Base-by-base conservation (phyloP, 352 stramenopile species). In the Globisporangium cystogenes region DNA sequence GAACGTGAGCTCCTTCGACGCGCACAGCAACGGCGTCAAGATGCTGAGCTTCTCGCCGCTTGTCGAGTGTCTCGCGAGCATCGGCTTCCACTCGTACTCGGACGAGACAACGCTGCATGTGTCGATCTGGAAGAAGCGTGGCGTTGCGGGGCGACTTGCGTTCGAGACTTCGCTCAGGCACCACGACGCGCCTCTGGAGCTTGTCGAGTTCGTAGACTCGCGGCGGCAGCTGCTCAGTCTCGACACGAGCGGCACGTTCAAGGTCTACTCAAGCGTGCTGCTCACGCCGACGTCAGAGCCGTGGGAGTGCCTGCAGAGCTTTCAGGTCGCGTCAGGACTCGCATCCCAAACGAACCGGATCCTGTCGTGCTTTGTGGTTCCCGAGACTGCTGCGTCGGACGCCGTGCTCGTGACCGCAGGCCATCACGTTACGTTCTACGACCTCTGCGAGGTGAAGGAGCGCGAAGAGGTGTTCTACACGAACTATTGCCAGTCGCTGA, bases 31-130 rank as follows among this genome's bases (percentile, higher is more conserved):
- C 41, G 80, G 80, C 20, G 75, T 91, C 35, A 74, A 80, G 37
- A 55, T 68, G 27, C 56, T 91, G 1, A 55, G 59, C 2, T 74
- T 74, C 47, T 88, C 80, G 40, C 55, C 24, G 7, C 65, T 79
- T 16, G 65, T 66, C 37, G 71, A 81, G 39, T 72, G 69, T 45
- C 55, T 91, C 10, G 77, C 80, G 7, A 89, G 73, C 51, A 69
- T 76, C 26, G 75, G 80, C 0, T 74, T 70, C 26, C 60, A 83
- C 42, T 82, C 77, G 23, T 88, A 85, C 52, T 67, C 76, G 7
- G 80, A 91, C 48, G 77, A 91, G 29, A 79, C 74, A 4, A 82
- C 75, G 36, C 53, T 76, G 42, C 66, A 88, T 44, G 72, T 91
- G 23, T 58, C 74, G 26, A 72, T 82, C 16, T 72, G 70, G 70